Base-by-base conservation (phyloP, 2,329 filamentous ascomycete genomes). In the Sporothrix globosa region DNA sequence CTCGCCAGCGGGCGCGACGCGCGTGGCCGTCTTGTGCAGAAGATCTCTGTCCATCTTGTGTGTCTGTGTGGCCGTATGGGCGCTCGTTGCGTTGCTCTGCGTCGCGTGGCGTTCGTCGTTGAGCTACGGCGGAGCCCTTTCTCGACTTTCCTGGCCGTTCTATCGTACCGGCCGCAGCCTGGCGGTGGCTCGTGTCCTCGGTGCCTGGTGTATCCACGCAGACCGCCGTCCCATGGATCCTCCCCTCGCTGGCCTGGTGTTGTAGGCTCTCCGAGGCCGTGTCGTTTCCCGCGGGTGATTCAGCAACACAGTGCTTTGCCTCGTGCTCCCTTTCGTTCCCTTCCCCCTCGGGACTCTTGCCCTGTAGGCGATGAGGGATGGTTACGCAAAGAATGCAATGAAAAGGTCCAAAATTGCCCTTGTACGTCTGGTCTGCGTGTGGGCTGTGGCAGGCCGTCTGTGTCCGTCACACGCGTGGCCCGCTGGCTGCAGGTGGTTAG, bases 21-120 rank as follows among this genome's bases (percentile, higher is more conserved):
- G 70, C 54, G 61, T 72, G 54, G 56, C 69, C 71, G 69, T 46
- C 41, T 71, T 71, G 67, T 72, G 72, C 46, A 61, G 50, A 46
- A 68, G 68, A 21, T 73, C 69, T 39, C 52, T 68, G n/a, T 73
- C 72, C 72, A 73, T 73, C 69, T 24, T 65, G 68, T 53, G 52
- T 46, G 24, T 11, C 7, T 48, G 44, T 39, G 17, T 60, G 30
- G 10, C 48, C n/a, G 21, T 30, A 4, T 21, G 27, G 21, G 41
- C 3, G 21, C 60, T 1, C 14, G 14, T 5, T 44, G 41, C 6
- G 44, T 0, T 48, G 41, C 41, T 24, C 44, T 24, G 56, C 39
- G 56, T 61, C 27, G 34, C 56, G 56, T 39, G 2, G 41, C 14
- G 41, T 44, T 44, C n/a, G 56, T 61, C 14, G 13, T 30, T 30